Evolutionary conservation across 768 basidiomycete genomes (phyloP).

Genomic region (Serendipita sp.): DNA sequence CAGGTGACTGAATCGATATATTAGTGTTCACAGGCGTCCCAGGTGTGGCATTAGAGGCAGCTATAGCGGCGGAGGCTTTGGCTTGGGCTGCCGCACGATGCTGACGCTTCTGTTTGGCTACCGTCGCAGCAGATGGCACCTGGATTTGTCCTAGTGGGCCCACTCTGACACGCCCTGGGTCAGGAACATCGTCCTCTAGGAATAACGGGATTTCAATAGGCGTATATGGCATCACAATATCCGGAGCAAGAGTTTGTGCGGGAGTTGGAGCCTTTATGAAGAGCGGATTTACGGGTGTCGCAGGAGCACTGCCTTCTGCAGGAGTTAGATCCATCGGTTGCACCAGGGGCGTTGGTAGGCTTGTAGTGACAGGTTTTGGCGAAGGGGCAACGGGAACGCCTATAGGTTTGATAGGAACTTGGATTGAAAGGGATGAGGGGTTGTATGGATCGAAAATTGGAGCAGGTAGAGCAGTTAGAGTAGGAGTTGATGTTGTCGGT

Average conservation of each 20-base stretch:
- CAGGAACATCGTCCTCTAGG: constrained; percentile 51
- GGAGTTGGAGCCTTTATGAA: neutral
- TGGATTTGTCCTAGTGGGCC: constrained; percentile 66
- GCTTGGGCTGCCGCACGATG: constrained; percentile 19
- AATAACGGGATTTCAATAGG: constrained; percentile 11
- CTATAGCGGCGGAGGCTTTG: neutral
- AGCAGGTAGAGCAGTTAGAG: neutral
- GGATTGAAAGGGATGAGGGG: constrained; percentile 2
- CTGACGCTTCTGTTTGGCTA: constrained; percentile 40
- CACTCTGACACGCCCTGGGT: constrained; percentile 45
- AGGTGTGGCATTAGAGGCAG: neutral
- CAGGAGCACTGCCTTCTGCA: neutral
- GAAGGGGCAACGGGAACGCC: too few relatives aligned
- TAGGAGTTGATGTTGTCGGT: too few relatives aligned
- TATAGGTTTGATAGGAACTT: neutral
- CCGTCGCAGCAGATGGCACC: constrained; percentile 29
- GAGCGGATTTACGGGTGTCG: neutral
- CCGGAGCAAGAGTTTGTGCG: neutral
- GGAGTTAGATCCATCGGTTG: constrained; percentile 6
- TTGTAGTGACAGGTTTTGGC: constrained; percentile 5
- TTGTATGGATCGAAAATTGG: neutral
- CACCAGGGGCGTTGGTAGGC: constrained; percentile 13
- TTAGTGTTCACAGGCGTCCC: neutral
- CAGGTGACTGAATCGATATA: neutral
- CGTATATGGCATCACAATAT: neutral